phyloP scores from a whole-genome alignment of 2,329 filamentous ascomycete species.

The Balansia obtecta region DNA sequence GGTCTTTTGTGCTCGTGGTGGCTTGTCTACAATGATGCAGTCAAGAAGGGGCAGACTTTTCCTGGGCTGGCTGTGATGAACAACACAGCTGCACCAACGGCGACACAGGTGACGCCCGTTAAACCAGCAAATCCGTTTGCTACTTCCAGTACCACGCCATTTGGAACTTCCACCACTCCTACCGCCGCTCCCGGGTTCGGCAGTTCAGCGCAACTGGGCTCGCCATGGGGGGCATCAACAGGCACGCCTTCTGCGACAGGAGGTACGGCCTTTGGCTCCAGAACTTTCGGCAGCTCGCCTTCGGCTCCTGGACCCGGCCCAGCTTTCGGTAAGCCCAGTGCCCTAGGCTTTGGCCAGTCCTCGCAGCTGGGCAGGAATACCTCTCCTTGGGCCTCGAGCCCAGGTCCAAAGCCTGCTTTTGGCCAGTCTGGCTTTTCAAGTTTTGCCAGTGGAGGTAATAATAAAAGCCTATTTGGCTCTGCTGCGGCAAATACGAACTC shows the following conservation, averaged over 20 bases:
- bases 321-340: conserved; percentile 36
- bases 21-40: conserved; percentile 80
- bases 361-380: conserved; percentile 32
- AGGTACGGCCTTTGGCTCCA: conserved; percentile 31
- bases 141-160: conserved; percentile 21
- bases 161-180: conserved; percentile 26
- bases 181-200: conserved; percentile 32
- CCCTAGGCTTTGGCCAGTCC: conserved; percentile 42
- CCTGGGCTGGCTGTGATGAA: conserved; percentile 49
- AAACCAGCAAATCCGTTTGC: conserved; percentile 21
- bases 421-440: conserved; percentile 40
- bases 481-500: conserved; percentile 7
- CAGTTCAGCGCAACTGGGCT: conserved; percentile 36
- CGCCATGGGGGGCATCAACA: conserved; percentile 34
- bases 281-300: conserved; percentile 27
- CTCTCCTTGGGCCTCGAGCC: conserved; percentile 39
- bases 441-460: conserved; percentile 22
- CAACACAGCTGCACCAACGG: conserved; percentile 19
- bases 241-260: conserved; percentile 18
- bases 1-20: conserved; percentile 81
- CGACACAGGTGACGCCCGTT: conserved; percentile 17
- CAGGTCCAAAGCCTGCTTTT: conserved; percentile 32
- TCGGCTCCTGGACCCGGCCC: conserved; percentile 27
- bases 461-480: conserved; percentile 26
- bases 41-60: conserved; percentile 62